Evolutionary conservation across 108 stramenopile species (phyloP).

Genomic region (Cyclotella atomus): DNA sequence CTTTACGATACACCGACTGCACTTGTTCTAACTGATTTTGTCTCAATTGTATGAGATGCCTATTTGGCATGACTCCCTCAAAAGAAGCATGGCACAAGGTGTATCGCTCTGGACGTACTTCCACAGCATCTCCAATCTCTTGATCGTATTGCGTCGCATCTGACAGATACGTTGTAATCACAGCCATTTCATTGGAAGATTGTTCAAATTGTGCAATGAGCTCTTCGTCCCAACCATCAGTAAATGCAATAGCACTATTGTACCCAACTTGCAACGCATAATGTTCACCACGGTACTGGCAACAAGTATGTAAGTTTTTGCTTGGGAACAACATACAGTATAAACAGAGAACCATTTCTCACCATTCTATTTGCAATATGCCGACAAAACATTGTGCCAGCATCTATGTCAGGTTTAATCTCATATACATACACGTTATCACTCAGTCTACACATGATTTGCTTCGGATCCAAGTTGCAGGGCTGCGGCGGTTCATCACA

Average conservation of each 20-base stretch:
- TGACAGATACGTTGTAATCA: conserved; percentile 58
- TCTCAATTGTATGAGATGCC: conserved; percentile 30
- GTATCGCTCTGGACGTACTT: conserved; percentile 23
- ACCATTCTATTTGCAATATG: conserved; percentile 69
- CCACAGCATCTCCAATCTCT: not conserved
- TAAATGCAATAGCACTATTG: conserved; percentile 69
- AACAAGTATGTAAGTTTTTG: not conserved
- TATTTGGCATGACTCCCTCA: conserved; percentile 35
- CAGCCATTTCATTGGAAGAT: conserved; percentile 67
- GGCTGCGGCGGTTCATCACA: conserved; percentile 34
- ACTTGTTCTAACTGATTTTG: conserved; percentile 43
- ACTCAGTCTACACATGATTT: conserved; percentile 55
- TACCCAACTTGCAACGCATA: conserved; percentile 69
- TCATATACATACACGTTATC: conserved; percentile 58
- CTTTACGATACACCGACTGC: not conserved
- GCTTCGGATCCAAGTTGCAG: conserved; percentile 52
- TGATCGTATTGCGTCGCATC: conserved; percentile 31
- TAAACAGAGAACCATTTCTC: not conserved
- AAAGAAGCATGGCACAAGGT: conserved; percentile 56
- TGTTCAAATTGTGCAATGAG: conserved; percentile 57
- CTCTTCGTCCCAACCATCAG: conserved; percentile 61
- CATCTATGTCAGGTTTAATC: conserved; percentile 49
- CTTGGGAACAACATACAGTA: not conserved
- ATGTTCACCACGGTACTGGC: conserved; percentile 73
- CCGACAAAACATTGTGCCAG: conserved; percentile 71